A percentile compares a stretch with the other conserved stretches of the same genome.
Conservation (phyloP, 257 asterid species). For the Ilex asprella region DNA sequence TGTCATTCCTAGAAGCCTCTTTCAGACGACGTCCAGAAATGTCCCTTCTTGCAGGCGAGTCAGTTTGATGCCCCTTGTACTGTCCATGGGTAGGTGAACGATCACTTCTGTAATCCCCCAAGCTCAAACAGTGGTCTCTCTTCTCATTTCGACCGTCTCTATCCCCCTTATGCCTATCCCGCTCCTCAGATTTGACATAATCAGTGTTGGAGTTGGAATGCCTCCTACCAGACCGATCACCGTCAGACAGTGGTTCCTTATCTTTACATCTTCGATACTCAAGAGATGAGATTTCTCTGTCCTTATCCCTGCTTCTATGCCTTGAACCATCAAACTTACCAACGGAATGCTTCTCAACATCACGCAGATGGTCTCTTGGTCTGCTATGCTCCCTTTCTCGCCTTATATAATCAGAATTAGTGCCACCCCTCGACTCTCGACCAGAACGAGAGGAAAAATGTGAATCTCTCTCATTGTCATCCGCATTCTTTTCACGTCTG, state of each 20-base stretch:
- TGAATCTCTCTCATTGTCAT: slow-evolving; percentile 64
- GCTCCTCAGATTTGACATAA: slow-evolving; percentile 27
- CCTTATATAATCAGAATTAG: slow-evolving; percentile 33
- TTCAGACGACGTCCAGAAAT: slow-evolving; percentile 39
- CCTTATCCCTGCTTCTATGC: slow-evolving; percentile 39
- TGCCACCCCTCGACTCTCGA: slow-evolving; percentile 41
- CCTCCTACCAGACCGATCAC: slow-evolving; percentile 52
- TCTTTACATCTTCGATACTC: slow-evolving; percentile 22
- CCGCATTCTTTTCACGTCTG: slow-evolving; percentile 49
- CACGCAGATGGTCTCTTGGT: slow-evolving; percentile 43
- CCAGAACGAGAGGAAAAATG: slow-evolving; percentile 50
- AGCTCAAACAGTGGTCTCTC: slow-evolving; percentile 31
- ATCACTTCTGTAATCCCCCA: slow-evolving; percentile 28
- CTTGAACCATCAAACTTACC: slow-evolving; percentile 44
- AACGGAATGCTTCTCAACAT: slow-evolving; percentile 36
- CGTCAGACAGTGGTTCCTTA: slow-evolving; percentile 37
- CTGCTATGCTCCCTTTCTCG: slow-evolving; percentile 38
- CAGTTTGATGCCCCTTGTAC: slow-evolving; percentile 35
- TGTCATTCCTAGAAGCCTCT: slow-evolving; percentile 42
- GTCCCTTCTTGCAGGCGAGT: slow-evolving; percentile 41
- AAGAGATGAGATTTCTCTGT: slow-evolving; percentile 17
- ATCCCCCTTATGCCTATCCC: slow-evolving; percentile 35
- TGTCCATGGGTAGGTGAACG: slow-evolving; percentile 49
- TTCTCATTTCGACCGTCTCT: slow-evolving; percentile 44
- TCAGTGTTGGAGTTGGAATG: slow-evolving; percentile 31